Conservation (phyloP, 2,329 filamentous ascomycete species). For the Penicillium aurantiogriseum region DNA sequence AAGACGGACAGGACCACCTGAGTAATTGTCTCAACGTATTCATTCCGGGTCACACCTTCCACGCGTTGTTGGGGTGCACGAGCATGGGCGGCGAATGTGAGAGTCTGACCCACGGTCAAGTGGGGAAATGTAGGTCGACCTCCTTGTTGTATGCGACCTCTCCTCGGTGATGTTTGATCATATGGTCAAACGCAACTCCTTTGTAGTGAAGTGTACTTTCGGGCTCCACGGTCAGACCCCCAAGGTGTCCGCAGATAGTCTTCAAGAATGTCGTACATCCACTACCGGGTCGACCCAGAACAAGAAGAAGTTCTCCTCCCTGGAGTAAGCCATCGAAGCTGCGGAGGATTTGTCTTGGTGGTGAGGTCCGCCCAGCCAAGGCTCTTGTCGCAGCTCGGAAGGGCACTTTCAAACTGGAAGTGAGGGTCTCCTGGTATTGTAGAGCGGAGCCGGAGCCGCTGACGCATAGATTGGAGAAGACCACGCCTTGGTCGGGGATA, state of each 20-base stretch:
- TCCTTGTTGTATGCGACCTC: conserved; percentile 13
- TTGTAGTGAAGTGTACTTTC: conserved; percentile 9
- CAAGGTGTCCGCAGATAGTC: conserved; percentile 47
- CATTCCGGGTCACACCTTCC: conserved; percentile 24
- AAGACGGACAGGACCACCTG: conserved; percentile 44
- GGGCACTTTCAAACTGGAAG: conserved; percentile 23
- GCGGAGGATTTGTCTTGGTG: conserved; percentile 20
- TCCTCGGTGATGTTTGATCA: conserved; percentile 11
- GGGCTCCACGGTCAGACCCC: conserved; percentile 2
- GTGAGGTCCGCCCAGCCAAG: conserved; percentile 33
- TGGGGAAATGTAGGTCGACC: conserved; percentile 58
- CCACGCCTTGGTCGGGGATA: conserved; percentile 24
- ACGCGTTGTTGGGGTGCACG: conserved; percentile 38
- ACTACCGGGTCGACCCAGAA: conserved; percentile 49
- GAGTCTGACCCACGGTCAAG: conserved; percentile 65
- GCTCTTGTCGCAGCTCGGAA: conserved; percentile 33
- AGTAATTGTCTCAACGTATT: conserved; percentile 41
- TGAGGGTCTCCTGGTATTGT: conserved; percentile 26
- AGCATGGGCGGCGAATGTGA: conserved; percentile 70
- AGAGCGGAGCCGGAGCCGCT: conserved; percentile 26
- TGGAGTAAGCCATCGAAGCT: conserved; percentile 18
- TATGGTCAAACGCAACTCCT: conserved; percentile 5
- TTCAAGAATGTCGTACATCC: conserved; percentile 56
- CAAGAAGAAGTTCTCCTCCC: conserved; percentile 52
- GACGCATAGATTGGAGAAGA: conserved; percentile 27